Base-by-base conservation (phyloP, 2,329 filamentous ascomycete genomes). In the Chrysoporthe austroafricana region DNA sequence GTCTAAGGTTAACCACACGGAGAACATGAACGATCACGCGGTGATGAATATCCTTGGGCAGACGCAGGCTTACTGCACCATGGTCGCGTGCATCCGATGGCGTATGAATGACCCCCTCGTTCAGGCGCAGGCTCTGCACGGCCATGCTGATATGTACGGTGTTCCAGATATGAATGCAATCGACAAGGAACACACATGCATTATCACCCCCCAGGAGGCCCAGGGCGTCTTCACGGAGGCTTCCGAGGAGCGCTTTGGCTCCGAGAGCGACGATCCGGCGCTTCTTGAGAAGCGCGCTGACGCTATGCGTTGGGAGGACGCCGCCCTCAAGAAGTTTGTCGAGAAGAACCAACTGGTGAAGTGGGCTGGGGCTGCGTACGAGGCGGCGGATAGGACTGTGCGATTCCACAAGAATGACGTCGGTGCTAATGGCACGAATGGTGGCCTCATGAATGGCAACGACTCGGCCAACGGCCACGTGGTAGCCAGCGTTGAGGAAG, bases 1-100 rank as follows among this genome's bases (percentile, higher is more conserved):
- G 96, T 82, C 86, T 36, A 83, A 82, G 68, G 86, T 96, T 75
- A 95, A 96, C 75, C 88, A 92, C 72, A 95, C 91, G 0, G 88
- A 90, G 60, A 84, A 90, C 68, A 91, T 92, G 75, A 88, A 88
- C 66, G 94, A 97, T 74, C 80, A 82, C 3, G 85, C 91, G 70
- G 86, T 93, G 39, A 82, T 89, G 64, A 83, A 85, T 39, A 82
- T 86, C 21, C 79, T 96, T 36, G 81, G 82, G 43, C 80, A 84
- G 66, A 97, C 93, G 4, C 84, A 89, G 39, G 82, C 93, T 5
- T 94, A 89, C 75, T 83, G 82, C 72, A 90, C 92, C 59, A 81
- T 93, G 64, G 85, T 83, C 69, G 83, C 87, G 61, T 87, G 92
- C 72, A 84, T 90, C 71, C 84, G 86, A 70, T 84, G 86, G 71